Evolutionary conservation across 1,284 basidiomycete genomes (phyloP).

Genomic region (Trametes versicolor): DNA sequence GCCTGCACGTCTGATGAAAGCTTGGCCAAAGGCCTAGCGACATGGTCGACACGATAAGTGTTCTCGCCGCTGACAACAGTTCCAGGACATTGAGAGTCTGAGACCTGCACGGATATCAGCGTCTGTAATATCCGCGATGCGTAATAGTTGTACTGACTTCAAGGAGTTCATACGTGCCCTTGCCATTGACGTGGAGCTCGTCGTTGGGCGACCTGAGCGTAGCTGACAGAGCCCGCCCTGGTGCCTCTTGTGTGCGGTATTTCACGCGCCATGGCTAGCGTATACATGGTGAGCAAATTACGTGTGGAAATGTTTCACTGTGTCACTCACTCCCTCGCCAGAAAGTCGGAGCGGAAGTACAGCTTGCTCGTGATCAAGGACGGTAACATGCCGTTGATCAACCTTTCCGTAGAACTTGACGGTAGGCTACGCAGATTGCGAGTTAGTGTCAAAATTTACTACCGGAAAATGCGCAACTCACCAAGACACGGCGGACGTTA

Average conservation of each 20-base stretch:
- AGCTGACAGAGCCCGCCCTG: constrained; percentile 54
- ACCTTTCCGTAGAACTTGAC: constrained; percentile 83
- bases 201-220: constrained; percentile 75
- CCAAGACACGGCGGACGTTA: constrained; percentile 88
- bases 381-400: constrained; percentile 64
- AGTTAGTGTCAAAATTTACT: neutral
- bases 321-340: constrained; percentile 78
- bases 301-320: neutral
- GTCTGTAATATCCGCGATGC: neutral
- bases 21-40: constrained; percentile 75
- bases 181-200: constrained; percentile 71
- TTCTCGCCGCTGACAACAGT: constrained; percentile 66
- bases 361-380: constrained; percentile 82
- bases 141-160: constrained; percentile 55
- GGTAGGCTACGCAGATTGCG: constrained; percentile 67
- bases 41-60: constrained; percentile 79
- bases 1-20: constrained; percentile 66
- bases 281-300: constrained; percentile 7
- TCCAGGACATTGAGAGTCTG: constrained; percentile 89
- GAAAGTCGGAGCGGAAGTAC: constrained; percentile 85
- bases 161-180: constrained; percentile 82
- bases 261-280: constrained; percentile 85
- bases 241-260: constrained; percentile 70
- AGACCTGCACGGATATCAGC: constrained; percentile 56
- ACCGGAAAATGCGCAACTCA: constrained; percentile 44